Percentiles rank a stretch among this genome's conserved stretches.
These are phyloP conservation scores for Starmera stellimalicola DNA, from an alignment of 1,139 yeast genomes.

Conservation along the genomic window DNA sequence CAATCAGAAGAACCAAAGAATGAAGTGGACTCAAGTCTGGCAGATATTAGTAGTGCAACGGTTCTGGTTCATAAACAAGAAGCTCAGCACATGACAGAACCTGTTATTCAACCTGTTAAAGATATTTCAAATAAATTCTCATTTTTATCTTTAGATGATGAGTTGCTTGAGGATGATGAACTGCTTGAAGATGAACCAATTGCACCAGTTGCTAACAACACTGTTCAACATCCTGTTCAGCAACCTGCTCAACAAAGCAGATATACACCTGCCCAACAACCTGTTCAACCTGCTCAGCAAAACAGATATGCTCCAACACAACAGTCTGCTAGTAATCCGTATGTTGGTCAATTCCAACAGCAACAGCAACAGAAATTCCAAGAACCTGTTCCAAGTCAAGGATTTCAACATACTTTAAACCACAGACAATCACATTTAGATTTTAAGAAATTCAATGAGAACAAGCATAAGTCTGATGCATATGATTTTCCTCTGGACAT, in stretches of 20 bases:
- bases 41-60: background rate
- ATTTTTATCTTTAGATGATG: conserved; percentile 7
- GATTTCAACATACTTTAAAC: too few relatives aligned
- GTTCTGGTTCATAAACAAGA: background rate
- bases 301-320: conserved; percentile 2
- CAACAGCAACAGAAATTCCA: conserved; percentile 2
- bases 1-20: background rate
- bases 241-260: conserved; percentile 5
- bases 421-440: conserved; percentile 18
- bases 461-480: conserved; percentile 58
- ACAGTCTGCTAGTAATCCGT: background rate
- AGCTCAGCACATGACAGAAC: background rate
- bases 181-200: conserved; percentile 34
- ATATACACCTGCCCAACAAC: conserved; percentile 1
- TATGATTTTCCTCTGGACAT: conserved; percentile 71
- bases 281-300: too few relatives aligned
- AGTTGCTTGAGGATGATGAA: conserved; percentile 32
- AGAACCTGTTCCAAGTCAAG: conserved; percentile 4
- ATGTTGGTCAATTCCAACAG: background rate
- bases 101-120: background rate
- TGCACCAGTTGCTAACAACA: conserved; percentile 3
- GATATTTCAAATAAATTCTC: conserved; percentile 10
- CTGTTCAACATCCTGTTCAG: too few relatives aligned
- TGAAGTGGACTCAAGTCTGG: background rate
- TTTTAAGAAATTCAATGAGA: conserved; percentile 28